A percentile compares a stretch with the other conserved stretches of the same genome.
These are phyloP conservation scores for Coemansia sp. DNA, from an alignment of 192 early-diverging fungal species.

Conservation along the genomic window DNA sequence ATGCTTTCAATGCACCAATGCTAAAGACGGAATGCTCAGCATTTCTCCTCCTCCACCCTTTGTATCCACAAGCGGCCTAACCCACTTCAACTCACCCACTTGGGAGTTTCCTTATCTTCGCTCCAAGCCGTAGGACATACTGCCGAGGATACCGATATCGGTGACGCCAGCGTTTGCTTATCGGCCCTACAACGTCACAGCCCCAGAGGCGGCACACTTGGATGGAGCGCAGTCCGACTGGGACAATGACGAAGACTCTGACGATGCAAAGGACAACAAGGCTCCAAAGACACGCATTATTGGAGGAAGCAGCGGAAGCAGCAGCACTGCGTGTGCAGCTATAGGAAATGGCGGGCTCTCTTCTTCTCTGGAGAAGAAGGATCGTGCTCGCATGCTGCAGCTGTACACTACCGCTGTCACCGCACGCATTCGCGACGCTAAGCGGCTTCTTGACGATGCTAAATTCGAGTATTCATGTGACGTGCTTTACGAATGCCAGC, in stretches of 20 bases:
- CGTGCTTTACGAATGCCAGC: slow-evolving; percentile 48
- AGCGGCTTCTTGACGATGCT: slow-evolving; percentile 33
- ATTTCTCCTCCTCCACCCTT: too few species aligned
- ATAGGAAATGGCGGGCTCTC: not conserved
- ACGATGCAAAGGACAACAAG: not conserved
- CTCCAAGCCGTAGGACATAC: slow-evolving; percentile 10
- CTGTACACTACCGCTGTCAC: slow-evolving; percentile 27
- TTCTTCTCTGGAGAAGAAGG: not conserved
- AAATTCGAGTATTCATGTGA: slow-evolving; percentile 49
- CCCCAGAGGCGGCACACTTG: slow-evolving; percentile 1
- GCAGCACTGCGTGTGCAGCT: not conserved
- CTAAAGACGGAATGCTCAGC: too few species aligned
- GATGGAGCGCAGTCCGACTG: not conserved
- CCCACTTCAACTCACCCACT: too few species aligned
- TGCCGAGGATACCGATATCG: slow-evolving; percentile 19
- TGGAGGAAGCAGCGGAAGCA: not conserved
- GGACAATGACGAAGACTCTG: not conserved
- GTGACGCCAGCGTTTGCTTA: slow-evolving; percentile 39
- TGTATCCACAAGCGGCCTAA: too few species aligned
- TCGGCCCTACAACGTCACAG: slow-evolving; percentile 30
- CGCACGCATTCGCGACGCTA: slow-evolving; percentile 31
- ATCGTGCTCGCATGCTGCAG: slow-evolving; percentile 25
- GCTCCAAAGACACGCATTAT: not conserved
- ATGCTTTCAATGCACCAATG: not conserved
- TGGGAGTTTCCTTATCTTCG: not conserved